Evolutionary conservation across 1,284 basidiomycete species (phyloP).

Genomic region (Dichomitus squalens): DNA sequence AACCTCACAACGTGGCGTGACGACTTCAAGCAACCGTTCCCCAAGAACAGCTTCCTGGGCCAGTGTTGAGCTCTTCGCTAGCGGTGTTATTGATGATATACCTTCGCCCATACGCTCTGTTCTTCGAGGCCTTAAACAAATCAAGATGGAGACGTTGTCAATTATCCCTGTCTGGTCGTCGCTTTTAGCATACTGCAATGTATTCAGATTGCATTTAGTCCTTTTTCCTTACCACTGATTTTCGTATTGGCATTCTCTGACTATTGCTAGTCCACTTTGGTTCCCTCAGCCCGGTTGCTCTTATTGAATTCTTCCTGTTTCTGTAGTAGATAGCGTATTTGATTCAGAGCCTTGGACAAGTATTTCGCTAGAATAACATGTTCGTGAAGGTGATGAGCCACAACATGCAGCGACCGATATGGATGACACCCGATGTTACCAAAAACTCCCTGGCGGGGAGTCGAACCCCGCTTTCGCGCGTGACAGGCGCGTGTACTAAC

Average conservation of each 20-base stretch:
- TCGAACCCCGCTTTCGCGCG: slow-evolving; percentile 48
- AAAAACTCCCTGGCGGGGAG: slow-evolving; percentile 41
- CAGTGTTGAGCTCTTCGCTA: slow-evolving; percentile 44
- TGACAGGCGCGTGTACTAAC: slow-evolving; percentile 17
- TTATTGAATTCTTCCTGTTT: background rate
- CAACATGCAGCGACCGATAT: too few relatives aligned
- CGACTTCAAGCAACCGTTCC: slow-evolving; percentile 63
- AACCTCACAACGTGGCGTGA: slow-evolving; percentile 45
- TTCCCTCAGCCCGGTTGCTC: slow-evolving; percentile 1
- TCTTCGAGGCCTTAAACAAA: background rate
- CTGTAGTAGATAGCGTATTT: background rate
- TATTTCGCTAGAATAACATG: too few relatives aligned
- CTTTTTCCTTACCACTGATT: background rate
- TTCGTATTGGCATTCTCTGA: background rate
- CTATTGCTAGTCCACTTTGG: background rate
- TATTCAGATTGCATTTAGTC: background rate
- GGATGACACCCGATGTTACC: too few relatives aligned
- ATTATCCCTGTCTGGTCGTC: slow-evolving; percentile 9
- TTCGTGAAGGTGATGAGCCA: too few relatives aligned
- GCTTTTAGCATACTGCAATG: background rate
- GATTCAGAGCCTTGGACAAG: too few relatives aligned
- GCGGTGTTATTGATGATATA: background rate
- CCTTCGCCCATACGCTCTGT: background rate
- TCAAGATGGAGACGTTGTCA: background rate
- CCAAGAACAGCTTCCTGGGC: slow-evolving; percentile 58